Conservation (phyloP, 2,329 filamentous ascomycete species). For the Nothomitra cinnamomea region DNA sequence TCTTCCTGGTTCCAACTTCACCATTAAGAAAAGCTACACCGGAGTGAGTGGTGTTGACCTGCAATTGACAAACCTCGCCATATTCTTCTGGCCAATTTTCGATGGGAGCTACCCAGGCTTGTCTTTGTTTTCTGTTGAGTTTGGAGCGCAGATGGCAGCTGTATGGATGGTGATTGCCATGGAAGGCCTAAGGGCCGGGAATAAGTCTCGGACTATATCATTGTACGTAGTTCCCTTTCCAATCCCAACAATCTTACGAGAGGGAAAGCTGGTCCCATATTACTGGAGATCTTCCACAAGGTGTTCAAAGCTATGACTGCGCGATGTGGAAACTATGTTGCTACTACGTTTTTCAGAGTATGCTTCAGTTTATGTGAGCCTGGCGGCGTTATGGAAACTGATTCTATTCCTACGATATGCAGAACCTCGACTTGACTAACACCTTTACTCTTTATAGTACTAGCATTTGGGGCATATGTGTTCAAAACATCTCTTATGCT, state of each 20-base stretch:
- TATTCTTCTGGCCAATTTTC: slow-evolving; percentile 3
- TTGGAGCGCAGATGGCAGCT: slow-evolving; percentile 1
- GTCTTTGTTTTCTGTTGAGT: slow-evolving; percentile 2
- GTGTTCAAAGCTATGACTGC: too few relatives aligned
- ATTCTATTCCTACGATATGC: slow-evolving; percentile 1
- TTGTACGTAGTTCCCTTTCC: slow-evolving; percentile 22
- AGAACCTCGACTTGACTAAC: slow-evolving; percentile 6
- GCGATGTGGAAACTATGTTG: too few relatives aligned
- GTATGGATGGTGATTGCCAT: slow-evolving; percentile 18
- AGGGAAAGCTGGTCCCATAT: too few relatives aligned
- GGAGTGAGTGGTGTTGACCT: slow-evolving; percentile 1
- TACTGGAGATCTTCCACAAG: too few relatives aligned
- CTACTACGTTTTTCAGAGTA: too few relatives aligned
- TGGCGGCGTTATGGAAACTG: too few relatives aligned
- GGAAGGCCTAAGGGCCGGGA: slow-evolving; percentile 28
- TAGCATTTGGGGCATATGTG: slow-evolving; percentile 23
- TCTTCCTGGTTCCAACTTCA: neutral
- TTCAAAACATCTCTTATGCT: slow-evolving; percentile 28
- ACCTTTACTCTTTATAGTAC: slow-evolving; percentile 13
- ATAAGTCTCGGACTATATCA: slow-evolving; percentile 23
- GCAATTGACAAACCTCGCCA: neutral
- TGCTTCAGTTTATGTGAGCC: too few relatives aligned
- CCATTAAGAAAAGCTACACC: neutral
- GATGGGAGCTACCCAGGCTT: neutral
- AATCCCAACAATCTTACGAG: too few relatives aligned